A percentile compares a stretch with the other conserved stretches of the same genome.
These are phyloP conservation scores for Cercis canadensis DNA, from an alignment of 306 rosid genomes.

Conservation along the genomic window DNA sequence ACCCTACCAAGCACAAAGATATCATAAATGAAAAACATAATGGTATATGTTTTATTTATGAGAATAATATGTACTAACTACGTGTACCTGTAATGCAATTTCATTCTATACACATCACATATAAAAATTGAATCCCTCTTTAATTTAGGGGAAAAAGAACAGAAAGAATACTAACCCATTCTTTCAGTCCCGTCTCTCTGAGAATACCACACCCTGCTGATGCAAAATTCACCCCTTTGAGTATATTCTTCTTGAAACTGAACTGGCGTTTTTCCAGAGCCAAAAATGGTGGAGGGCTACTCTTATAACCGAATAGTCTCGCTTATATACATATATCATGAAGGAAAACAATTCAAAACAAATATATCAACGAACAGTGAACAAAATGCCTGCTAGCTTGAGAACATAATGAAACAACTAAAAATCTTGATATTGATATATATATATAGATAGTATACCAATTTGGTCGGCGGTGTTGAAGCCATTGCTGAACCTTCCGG, in stretches of 20 bases:
- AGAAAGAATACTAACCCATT: conserved; percentile 31
- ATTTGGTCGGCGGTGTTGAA: conserved; percentile 58
- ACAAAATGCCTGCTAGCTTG: too few species aligned
- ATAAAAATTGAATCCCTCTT: too few species aligned
- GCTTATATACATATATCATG: too few species aligned
- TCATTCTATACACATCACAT: too few species aligned
- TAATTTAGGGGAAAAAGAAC: neutral
- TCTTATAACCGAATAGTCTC: conserved; percentile 38
- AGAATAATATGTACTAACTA: too few species aligned
- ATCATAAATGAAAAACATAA: too few species aligned
- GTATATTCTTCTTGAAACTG: conserved; percentile 38
- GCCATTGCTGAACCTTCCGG: conserved; percentile 73
- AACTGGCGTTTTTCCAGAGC: neutral
- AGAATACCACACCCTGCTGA: conserved; percentile 61
- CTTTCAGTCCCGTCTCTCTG: conserved; percentile 34
- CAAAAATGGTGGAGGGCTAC: conserved; percentile 62
- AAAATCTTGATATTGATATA: too few species aligned
- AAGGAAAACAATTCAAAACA: neutral
- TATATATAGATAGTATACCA: conserved; percentile 36
- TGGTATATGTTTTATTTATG: too few species aligned
- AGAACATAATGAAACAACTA: too few species aligned
- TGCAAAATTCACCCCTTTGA: conserved; percentile 58
- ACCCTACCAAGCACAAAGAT: conserved; percentile 34
- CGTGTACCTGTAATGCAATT: too few species aligned
- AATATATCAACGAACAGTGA: neutral